These are phyloP conservation scores for Gigaspora rosea DNA, from an alignment of 192 early-diverging fungal species.

Conservation along the genomic window DNA sequence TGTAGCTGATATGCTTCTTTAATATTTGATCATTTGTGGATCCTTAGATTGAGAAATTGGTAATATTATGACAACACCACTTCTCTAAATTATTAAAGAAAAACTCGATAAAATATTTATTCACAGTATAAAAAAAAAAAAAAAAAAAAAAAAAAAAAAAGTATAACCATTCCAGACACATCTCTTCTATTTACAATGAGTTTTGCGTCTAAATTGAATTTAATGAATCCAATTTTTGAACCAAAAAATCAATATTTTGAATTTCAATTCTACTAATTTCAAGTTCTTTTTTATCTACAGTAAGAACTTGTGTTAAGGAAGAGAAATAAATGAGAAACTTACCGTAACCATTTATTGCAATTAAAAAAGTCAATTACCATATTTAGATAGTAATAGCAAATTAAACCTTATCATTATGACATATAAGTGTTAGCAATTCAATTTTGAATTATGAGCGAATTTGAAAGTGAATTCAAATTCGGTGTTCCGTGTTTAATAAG, in stretches of 20 bases:
- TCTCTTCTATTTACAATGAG: constrained; percentile 48
- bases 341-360: too few relatives aligned
- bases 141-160: neutral
- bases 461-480: too few relatives aligned
- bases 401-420: too few relatives aligned
- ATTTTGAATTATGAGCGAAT: too few relatives aligned
- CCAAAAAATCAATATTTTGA: constrained; percentile 75
- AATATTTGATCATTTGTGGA: constrained; percentile 28
- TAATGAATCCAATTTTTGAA: constrained; percentile 72
- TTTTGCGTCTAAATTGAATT: constrained; percentile 61
- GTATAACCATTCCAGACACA: constrained; percentile 67
- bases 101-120: neutral
- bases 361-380: too few relatives aligned
- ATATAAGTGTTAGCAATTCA: too few relatives aligned
- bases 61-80: constrained; percentile 71
- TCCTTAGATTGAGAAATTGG: constrained; percentile 56
- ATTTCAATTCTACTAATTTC: constrained; percentile 56
- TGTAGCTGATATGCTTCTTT: constrained; percentile 69
- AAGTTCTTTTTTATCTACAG: constrained; percentile 40
- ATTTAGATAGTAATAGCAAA: too few relatives aligned
- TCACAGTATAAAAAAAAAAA: neutral
- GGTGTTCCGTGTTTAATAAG: too few relatives aligned
- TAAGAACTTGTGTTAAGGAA: neutral
- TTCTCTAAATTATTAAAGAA: constrained; percentile 48
- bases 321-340: too few relatives aligned